phyloP scores from a whole-genome alignment of 768 basidiomycete species.

The Dentipellis sp. region DNA sequence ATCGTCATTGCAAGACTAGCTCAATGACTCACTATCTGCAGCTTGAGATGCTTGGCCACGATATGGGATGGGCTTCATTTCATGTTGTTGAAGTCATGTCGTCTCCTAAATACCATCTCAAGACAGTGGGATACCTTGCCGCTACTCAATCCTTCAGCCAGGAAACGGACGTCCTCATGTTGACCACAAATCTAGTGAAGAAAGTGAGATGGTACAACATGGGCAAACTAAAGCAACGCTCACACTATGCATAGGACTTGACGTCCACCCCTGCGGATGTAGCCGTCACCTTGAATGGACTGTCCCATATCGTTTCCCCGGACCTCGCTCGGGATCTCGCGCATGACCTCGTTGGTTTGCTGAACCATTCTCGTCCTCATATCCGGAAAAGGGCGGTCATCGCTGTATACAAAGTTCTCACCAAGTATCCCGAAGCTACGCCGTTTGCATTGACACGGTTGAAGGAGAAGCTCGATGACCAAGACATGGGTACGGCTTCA shows the following conservation, averaged over 20 bases:
- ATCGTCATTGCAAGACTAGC: slow-evolving; percentile 4
- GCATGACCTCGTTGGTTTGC: slow-evolving; percentile 75
- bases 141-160: slow-evolving; percentile 85
- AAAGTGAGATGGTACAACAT: slow-evolving; percentile 46
- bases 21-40: slow-evolving; percentile 24
- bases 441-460: slow-evolving; percentile 57
- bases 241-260: slow-evolving; percentile 51
- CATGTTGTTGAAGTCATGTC: slow-evolving; percentile 99
- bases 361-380: slow-evolving; percentile 81
- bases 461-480: slow-evolving; percentile 73
- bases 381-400: slow-evolving; percentile 89
- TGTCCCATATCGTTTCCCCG: slow-evolving; percentile 75
- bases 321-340: slow-evolving; percentile 89
- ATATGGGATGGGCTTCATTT: slow-evolving; percentile 94
- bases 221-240: background rate
- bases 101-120: slow-evolving; percentile 82
- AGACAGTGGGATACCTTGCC: slow-evolving; percentile 92
- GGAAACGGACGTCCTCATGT: slow-evolving; percentile 94
- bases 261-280: slow-evolving; percentile 67
- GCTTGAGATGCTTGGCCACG: slow-evolving; percentile 97
- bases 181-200: slow-evolving; percentile 92
- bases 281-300: slow-evolving; percentile 70
- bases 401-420: slow-evolving; percentile 69
- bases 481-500: slow-evolving; percentile 48
- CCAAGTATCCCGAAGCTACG: slow-evolving; percentile 75